Evolutionary conservation across 1,284 basidiomycete genomes (phyloP), one percentile per base, ranked within the genome.

Genomic region (Ceratobasidium papillatum): DNA sequence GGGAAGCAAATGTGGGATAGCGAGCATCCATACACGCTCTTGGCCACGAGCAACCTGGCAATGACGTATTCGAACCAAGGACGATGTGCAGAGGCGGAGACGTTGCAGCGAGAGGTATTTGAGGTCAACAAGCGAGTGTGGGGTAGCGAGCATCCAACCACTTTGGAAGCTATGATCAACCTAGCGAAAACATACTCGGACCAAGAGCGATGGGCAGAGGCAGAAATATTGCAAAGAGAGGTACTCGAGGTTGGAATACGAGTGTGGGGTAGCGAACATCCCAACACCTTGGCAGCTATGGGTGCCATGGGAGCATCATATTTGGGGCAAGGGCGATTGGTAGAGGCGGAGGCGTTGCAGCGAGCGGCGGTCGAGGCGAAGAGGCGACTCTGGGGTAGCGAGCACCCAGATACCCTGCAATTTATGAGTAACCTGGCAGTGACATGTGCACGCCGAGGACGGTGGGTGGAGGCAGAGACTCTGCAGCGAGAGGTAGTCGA

Each of bases 231-330:
- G 30, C 34, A 45, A 32, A 14, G 43, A 34, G 56, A 73, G 5
- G 69, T 63, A 14, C 7, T 73, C 54, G n/a, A 38, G 19, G 12
- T 36, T 32, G 34, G 38, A 14, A 14, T 9, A 14, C 38, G 14
- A 14, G 14, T 17, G 49, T 27, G n/a, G 27, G 54, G 54, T 17
- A 36, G 34, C 30, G 30, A 58, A n/a, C 54, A 58, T 36, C 54
- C 30, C 22, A 25, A 58, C 25, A 58, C 54, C 5, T n/a, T 58
- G 30, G 30, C 12, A 30, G 25, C 30, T 25, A 62, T 41, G 36
- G 32, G 17, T 72, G 32, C 64, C 12, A n/a, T 72, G 25, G 56
- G n/a, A 22, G 34, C n/a, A 5, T 52, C 54, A n/a, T 58, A 58
- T 36, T 8, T 17, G 7, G 7, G 30, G 12, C 27, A 58, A 36